Evolutionary conservation across 768 basidiomycete species (phyloP), one percentile per base, ranked within the genome.

Genomic region (Chalciporus pseudorubinellus): DNA sequence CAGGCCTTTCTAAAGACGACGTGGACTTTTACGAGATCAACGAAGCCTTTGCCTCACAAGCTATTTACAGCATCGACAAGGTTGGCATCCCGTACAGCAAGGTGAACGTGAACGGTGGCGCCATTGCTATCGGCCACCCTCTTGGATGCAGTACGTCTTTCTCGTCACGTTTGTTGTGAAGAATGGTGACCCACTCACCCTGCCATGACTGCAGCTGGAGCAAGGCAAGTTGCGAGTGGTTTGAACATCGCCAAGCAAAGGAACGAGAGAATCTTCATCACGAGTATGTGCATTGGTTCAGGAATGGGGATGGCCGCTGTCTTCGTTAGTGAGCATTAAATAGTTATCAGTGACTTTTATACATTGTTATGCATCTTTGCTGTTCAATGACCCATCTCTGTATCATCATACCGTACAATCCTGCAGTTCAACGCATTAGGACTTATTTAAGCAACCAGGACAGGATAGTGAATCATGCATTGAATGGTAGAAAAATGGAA

Each of bases 21-120:
- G 74, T 95, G 58, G 92, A 95, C 72, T 90, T 95, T 65, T 95
- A 75, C 71, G 90, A 94, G 72, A 92, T 92, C 70, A 94, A 94
- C 66, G 92, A 93, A 70, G 92, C 92, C 26, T 94, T 93, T 65
- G 91, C 92, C 24, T 83, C 80, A 26, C 87, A 89, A 67, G 91
- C 90, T 3, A 73, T 94, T 39, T 91, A 85, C 72, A 79, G 74
- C 41, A 68, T 93, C 24, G 71, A 89, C 57, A 78, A 81, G 57
- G 70, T 95, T 47, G 81, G 81, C 20, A 81, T 94, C 56, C 79
- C 83, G 3, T 79, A 75, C 53, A 79, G 82, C 60, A 94, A 91
- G 70, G 91, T 95, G 43, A 95, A 95, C 74, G 67, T 87, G 31
- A 79, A 85, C 53, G 94, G 93, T 39, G 93, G 94, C 53, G 92